Base-by-base conservation (phyloP, 257 asterid species). In the Ilex aquifolium region DNA sequence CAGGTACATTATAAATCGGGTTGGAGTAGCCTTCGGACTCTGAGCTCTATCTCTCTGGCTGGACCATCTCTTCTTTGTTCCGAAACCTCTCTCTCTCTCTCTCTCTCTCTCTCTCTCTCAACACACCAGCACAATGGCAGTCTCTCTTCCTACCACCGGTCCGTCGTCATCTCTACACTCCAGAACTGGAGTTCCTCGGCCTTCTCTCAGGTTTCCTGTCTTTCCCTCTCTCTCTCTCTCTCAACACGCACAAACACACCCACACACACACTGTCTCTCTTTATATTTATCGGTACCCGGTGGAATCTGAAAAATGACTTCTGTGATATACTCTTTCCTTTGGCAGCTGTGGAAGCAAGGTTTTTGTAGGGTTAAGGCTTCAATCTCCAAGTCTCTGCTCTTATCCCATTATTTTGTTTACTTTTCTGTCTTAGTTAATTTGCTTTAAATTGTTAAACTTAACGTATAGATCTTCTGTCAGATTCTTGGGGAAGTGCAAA, bases 341-440 rank as follows among this genome's bases (percentile, higher is more conserved):
- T 74, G 68, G 77, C 78, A 83, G 97, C 77, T 85, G 85, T 12
- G 83, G 67, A 44, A 77, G 69, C 88, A 89, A 80, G 68, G 78
- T 75, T 42, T 85, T 42, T 61, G 90, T 70, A 36, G 96, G 96
- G 2, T 76, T 89, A 61, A 77, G 91, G 80, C 68, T 59, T 62
- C 97, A 89, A 78, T 81, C 83, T 61, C 91, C 95, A 54, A 71
- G 97, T 92, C 31, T 0, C 90, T 82, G 16, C 65, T 60, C 40
- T 31, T 29, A 9, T 4, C 21, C 21, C 40, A 3, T 66, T 50
- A n/a, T 44, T 56, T 29, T 44, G 10, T 51, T 4, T 16, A 32
- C 31, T 53, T 67, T 51, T 42, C 2, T 13, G 32, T n/a, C 31
- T 17, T 39, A 12, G 13, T 6, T 53, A 44, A 40, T 62, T 54